Evolutionary conservation across 2,329 filamentous ascomycete species (phyloP), one percentile per base, ranked within the genome.

Genomic region (Trichoderma atrobrunneum): DNA sequence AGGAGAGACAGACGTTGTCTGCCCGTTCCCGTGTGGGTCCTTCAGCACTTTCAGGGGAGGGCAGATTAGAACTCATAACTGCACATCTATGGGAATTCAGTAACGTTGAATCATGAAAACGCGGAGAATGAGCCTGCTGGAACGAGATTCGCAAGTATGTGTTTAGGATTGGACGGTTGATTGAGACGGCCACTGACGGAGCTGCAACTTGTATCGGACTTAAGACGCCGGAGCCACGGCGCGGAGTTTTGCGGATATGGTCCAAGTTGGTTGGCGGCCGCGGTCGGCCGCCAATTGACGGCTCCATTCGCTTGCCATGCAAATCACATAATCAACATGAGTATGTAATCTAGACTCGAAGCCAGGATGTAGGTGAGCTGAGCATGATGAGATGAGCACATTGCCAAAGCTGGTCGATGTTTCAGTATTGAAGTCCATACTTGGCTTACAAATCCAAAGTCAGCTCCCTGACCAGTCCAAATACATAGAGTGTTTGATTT

Each of bases 1-100:
- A 72, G 2, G 64, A 48, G 26, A 72, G n/a, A 56, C 70, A 72
- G 34, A 72, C 70, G 14, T 72, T 72, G 51, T 60, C 64, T 11
- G 70, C 70, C 24, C 70, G 62, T 7, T 34, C 30, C 26, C 14
- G 43, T 48, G 57, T 57, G 61, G 67, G 28, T 28, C 61, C 34
- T 16, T 51, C 54, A 34, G 12, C 24, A 24, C 26, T 59, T 16
- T 67, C 28, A 60, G 32, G 48, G 8, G 61, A 26, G 18, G 21
- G 28, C 3, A n/a, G 32, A 16, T 54, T 14, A 21, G 48, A 39
- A 39, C 62, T 51, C 69, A 71, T 71, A 4, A 48, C 56, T 34
- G 26, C 36, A 10, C 21, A 36, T 36, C 14, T 18, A 21, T 14
- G 43, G 30, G 8, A 18, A 34, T 34, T 24, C 14, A 60, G 10